Evolutionary conservation across 257 asterid species (phyloP).

Genomic region (Solanum infundibuliforme): DNA sequence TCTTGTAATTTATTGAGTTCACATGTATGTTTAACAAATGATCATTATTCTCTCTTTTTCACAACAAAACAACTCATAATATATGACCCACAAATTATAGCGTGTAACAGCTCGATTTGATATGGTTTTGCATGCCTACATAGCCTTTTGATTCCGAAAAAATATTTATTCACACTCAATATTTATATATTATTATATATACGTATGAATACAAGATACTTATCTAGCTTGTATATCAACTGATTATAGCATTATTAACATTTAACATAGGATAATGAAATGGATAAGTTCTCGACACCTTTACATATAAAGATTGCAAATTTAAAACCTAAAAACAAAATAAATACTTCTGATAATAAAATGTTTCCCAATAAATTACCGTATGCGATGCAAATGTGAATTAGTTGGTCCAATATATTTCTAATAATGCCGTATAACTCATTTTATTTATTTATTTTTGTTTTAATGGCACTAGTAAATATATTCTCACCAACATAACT

Average conservation of each 20-base stretch:
- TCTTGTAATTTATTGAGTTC: constrained; percentile 9
- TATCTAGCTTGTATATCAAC: background rate
- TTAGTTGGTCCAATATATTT: background rate
- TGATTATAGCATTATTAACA: background rate
- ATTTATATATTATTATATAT: background rate
- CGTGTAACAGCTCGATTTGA: constrained; percentile 28
- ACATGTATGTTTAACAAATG: constrained; percentile 20
- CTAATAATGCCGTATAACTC: background rate
- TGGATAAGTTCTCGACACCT: background rate
- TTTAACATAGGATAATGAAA: background rate
- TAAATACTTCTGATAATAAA: too few relatives aligned
- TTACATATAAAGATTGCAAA: too few relatives aligned
- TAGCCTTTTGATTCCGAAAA: too few relatives aligned
- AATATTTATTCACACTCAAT: background rate
- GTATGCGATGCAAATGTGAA: too few relatives aligned
- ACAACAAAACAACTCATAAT: constrained; percentile 19
- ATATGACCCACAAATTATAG: constrained; percentile 23
- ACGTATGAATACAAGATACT: too few relatives aligned
- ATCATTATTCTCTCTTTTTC: constrained; percentile 13
- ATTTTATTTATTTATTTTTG: too few relatives aligned
- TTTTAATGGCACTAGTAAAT: too few relatives aligned
- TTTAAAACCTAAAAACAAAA: too few relatives aligned
- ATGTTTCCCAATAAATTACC: background rate
- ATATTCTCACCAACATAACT: background rate
- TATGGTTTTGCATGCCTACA: constrained; percentile 23